Conservation (phyloP, 176 grass and related monocot genomes). For the Carex cristatella region DNA sequence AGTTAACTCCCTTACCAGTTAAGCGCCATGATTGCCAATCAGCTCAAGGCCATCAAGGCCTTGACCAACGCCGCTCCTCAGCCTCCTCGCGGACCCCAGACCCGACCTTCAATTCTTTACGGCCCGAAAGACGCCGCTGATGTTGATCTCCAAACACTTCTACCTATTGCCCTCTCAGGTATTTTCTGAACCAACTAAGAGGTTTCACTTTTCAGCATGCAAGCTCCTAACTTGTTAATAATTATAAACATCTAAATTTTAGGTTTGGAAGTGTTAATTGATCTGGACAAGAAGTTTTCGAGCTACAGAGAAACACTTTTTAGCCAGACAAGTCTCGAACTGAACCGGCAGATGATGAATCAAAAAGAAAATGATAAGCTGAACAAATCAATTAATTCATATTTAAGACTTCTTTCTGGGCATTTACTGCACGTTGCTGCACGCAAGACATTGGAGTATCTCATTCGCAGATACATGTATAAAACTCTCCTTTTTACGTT, state of each 20-base stretch:
- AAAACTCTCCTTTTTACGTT: neutral
- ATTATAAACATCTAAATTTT: slow-evolving; percentile 13
- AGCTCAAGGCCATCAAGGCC: slow-evolving; percentile 85
- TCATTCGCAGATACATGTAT: slow-evolving; percentile 85
- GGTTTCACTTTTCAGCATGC: neutral
- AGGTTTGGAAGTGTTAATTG: slow-evolving; percentile 73
- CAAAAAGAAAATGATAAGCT: slow-evolving; percentile 69
- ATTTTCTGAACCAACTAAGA: neutral
- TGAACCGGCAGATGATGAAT: slow-evolving; percentile 64
- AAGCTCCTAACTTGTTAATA: neutral
- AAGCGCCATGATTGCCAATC: slow-evolving; percentile 42
- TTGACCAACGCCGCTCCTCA: slow-evolving; percentile 33
- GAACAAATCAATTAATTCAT: slow-evolving; percentile 70
- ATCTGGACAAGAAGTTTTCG: slow-evolving; percentile 49
- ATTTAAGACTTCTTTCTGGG: slow-evolving; percentile 68
- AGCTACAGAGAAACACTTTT: slow-evolving; percentile 61
- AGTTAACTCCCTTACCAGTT: neutral
- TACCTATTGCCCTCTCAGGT: slow-evolving; percentile 77
- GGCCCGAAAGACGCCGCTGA: slow-evolving; percentile 66
- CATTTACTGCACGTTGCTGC: slow-evolving; percentile 61
- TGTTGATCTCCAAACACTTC: slow-evolving; percentile 62
- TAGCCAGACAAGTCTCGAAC: slow-evolving; percentile 68
- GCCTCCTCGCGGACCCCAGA: slow-evolving; percentile 35
- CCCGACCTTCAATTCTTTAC: slow-evolving; percentile 69
- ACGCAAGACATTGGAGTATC: slow-evolving; percentile 81